Conservation (phyloP, 2,329 filamentous ascomycete genomes). For the Aspergillus arachidicola region DNA sequence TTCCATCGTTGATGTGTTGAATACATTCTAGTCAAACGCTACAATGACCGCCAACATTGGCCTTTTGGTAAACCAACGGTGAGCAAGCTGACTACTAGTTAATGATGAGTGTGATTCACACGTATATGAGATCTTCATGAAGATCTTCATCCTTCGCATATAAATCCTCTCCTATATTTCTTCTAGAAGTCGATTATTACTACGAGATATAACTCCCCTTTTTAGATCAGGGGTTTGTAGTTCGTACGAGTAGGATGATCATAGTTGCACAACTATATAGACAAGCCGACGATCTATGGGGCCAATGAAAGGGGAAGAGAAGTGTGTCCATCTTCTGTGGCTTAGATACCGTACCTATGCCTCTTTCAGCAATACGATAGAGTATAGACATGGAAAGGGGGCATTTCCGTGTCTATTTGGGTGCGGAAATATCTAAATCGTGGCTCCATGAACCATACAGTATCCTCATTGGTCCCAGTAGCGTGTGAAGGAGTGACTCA, state of each 20-base stretch:
- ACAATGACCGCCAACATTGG: background rate
- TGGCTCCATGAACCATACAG: no score
- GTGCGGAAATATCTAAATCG: background rate
- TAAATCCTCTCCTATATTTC: background rate
- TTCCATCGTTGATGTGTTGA: background rate
- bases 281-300: background rate
- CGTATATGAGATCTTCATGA: background rate
- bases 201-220: background rate
- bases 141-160: background rate
- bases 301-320: background rate
- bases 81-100: background rate
- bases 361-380: background rate
- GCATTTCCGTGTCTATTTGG: background rate
- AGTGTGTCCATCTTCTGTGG: background rate
- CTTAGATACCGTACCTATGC: background rate
- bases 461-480: no score
- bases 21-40: background rate
- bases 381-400: no score
- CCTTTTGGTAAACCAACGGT: no score
- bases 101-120: background rate
- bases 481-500: no score
- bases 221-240: background rate
- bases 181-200: background rate
- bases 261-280: background rate
- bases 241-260: background rate